Evolutionary conservation across 2,329 filamentous ascomycete species (phyloP).

Genomic region (Talaromyces islandicus): DNA sequence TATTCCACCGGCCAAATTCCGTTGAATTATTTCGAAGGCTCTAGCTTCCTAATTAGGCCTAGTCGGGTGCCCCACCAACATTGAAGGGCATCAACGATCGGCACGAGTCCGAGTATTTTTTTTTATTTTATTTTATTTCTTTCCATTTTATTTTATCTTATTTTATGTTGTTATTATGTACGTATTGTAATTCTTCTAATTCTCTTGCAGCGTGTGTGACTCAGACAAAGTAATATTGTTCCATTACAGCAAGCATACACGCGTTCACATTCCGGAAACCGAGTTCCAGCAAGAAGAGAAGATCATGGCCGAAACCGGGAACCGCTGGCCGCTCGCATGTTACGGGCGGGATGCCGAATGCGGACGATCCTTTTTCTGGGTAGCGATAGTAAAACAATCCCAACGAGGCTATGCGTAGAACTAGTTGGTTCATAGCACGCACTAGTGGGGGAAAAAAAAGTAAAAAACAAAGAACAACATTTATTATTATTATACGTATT

Average conservation of each 20-base stretch:
- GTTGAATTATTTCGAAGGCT: background rate
- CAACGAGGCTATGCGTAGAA: background rate
- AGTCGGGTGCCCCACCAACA: conserved; percentile 1
- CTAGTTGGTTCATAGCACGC: background rate
- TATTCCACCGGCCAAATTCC: conserved; percentile 1
- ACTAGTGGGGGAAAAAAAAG: background rate
- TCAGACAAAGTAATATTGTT: too few species aligned
- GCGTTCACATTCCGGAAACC: background rate
- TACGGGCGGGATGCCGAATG: background rate
- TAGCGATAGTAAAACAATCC: too few species aligned
- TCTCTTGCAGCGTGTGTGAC: too few species aligned
- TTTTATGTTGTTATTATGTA: too few species aligned
- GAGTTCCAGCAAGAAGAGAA: background rate
- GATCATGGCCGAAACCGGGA: background rate
- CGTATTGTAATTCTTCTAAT: too few species aligned
- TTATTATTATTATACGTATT: too few species aligned
- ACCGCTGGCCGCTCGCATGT: background rate
- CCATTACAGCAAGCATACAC: background rate
- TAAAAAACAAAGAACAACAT: background rate
- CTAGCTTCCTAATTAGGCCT: background rate
- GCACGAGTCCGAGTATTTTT: background rate
- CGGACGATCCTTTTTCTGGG: background rate
- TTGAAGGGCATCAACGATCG: background rate
- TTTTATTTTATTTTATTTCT: too few species aligned
- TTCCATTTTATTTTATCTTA: too few species aligned